Conservation (phyloP, 2,329 filamentous ascomycete genomes). For the Hirsutella minnesotensis region DNA sequence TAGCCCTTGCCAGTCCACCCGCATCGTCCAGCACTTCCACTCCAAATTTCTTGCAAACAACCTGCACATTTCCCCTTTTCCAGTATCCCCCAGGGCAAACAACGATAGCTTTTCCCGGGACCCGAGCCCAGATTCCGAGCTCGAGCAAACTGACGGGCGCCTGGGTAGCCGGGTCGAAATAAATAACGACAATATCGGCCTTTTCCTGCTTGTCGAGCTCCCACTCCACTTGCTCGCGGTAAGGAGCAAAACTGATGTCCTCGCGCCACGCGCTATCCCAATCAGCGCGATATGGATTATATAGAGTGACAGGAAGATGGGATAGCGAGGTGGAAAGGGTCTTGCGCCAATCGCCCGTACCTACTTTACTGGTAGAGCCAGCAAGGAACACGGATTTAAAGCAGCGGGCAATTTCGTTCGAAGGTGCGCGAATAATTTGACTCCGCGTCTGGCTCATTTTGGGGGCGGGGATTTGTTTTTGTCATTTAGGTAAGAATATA, state of each 20-base stretch:
- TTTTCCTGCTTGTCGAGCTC: conserved; percentile 44
- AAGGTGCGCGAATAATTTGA: conserved; percentile 14
- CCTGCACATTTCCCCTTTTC: conserved; percentile 49
- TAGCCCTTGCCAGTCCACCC: no score
- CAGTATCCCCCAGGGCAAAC: conserved; percentile 42
- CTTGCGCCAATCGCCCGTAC: conserved; percentile 38
- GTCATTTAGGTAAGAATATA: no score
- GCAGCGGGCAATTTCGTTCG: conserved; percentile 4
- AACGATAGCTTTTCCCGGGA: conserved; percentile 27
- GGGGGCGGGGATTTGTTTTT: no score
- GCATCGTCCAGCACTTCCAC: no score
- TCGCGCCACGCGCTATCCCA: conserved; percentile 45
- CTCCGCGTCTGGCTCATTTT: no score
- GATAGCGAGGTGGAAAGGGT: conserved; percentile 27
- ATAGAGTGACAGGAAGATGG: conserved; percentile 36
- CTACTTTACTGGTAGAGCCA: conserved; percentile 36
- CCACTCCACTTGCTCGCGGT: conserved; percentile 45
- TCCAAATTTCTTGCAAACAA: conserved; percentile 30
- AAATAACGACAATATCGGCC: conserved; percentile 43
- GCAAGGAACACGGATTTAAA: conserved; percentile 40
- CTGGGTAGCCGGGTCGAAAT: conserved; percentile 38
- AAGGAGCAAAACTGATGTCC: conserved; percentile 32
- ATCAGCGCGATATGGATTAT: conserved; percentile 42
- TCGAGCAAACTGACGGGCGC: conserved; percentile 50
- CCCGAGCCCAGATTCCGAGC: conserved; percentile 38